Conservation (phyloP, 257 asterid species). For the Nicotiana benthamiana region DNA sequence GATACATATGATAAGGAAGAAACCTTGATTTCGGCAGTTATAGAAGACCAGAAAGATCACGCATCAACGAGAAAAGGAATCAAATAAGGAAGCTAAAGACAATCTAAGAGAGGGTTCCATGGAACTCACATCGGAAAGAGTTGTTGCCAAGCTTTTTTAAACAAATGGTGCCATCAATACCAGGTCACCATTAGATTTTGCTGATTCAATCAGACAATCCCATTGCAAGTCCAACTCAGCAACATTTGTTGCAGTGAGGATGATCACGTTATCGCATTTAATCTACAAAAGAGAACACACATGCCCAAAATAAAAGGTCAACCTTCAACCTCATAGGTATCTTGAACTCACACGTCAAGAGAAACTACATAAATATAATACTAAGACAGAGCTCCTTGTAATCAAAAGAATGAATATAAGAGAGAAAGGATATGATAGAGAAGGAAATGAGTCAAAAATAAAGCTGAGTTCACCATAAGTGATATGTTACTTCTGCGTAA, state of each 20-base stretch:
- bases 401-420: not conserved
- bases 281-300: constrained; percentile 34
- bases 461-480: not conserved
- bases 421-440: not conserved
- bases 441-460: not conserved
- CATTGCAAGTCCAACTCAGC: constrained; percentile 64
- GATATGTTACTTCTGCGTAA: not conserved
- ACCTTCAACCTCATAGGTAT: not conserved
- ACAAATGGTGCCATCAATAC: constrained; percentile 39
- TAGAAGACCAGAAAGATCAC: not conserved
- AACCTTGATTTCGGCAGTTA: not conserved
- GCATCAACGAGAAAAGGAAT: not conserved
- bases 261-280: constrained; percentile 69
- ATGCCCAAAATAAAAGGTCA: not conserved
- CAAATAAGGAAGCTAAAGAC: not conserved
- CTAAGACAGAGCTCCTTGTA: not conserved
- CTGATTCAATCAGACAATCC: constrained; percentile 56
- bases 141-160: constrained; percentile 43
- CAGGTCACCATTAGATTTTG: constrained; percentile 33
- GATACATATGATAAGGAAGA: not conserved
- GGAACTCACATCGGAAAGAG: constrained; percentile 55
- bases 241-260: constrained; percentile 66
- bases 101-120: not conserved
- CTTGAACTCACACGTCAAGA: not conserved
- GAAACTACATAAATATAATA: not conserved